Evolutionary conservation across 805 yeast species (phyloP).

Genomic region (Metschnikowia lochheadii): DNA sequence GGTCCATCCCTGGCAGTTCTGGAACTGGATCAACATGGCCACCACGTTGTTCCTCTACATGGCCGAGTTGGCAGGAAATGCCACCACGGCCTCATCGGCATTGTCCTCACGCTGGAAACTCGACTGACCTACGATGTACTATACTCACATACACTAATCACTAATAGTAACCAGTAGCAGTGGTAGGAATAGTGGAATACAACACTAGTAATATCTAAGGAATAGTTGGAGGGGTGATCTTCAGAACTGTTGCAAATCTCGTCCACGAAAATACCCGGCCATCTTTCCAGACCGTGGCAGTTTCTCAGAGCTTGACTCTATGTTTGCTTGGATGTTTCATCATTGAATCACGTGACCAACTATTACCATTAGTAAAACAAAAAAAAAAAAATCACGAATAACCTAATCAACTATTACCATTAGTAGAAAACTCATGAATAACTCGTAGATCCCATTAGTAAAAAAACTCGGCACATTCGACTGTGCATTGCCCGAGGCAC

Average conservation of each 20-base stretch:
- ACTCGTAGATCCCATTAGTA: constrained; percentile 19
- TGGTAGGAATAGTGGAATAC: no score
- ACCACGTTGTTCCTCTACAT: constrained; percentile 76
- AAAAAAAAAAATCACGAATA: no score
- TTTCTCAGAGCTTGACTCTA: constrained; percentile 91
- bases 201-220: no score
- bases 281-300: constrained; percentile 46
- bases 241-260: constrained; percentile 62
- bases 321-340: constrained; percentile 75
- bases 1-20: constrained; percentile 84
- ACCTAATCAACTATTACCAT: constrained; percentile 7
- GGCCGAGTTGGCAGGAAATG: constrained; percentile 58
- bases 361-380: no score
- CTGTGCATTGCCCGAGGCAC: constrained; percentile 46
- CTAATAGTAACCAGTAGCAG: no score
- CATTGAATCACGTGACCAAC: constrained; percentile 37
- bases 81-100: constrained; percentile 26
- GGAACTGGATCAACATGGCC: constrained; percentile 95
- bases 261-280: constrained; percentile 48
- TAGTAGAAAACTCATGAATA: constrained; percentile 20
- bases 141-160: constrained; percentile 1
- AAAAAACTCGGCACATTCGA: constrained; percentile 65
- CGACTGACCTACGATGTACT: constrained; percentile 20
- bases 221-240: background rate
- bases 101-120: constrained; percentile 44